phyloP scores from a whole-genome alignment of 495 filamentous ascomycete genomes.

The Darksidea phi region DNA sequence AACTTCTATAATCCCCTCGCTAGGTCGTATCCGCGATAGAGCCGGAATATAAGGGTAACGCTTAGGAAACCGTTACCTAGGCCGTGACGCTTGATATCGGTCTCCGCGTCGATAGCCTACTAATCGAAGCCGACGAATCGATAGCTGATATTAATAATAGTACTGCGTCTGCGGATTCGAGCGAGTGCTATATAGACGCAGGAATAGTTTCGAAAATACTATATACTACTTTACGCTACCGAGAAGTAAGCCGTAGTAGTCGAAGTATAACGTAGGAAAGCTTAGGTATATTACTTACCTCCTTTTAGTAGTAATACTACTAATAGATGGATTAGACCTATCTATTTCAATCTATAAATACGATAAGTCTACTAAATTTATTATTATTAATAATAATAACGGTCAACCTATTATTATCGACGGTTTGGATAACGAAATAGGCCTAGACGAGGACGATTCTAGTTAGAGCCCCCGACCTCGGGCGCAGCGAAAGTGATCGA shows the following conservation, averaged over 20 bases:
- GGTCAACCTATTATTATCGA: conserved; percentile 5
- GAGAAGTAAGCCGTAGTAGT: conserved; percentile 4
- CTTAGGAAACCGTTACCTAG: no score
- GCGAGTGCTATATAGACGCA: not conserved
- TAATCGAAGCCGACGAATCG: conserved; percentile 6
- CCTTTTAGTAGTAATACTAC: conserved; percentile 16
- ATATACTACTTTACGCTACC: conserved; percentile 9
- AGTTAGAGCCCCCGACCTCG: conserved; percentile 10
- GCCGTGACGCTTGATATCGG: not conserved
- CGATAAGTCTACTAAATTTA: conserved; percentile 9
- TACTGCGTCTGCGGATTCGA: conserved; percentile 4
- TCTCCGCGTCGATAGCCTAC: conserved; percentile 2
- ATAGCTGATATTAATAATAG: conserved; percentile 7
- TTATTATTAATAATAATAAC: conserved; percentile 10
- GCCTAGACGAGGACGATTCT: conserved; percentile 13
- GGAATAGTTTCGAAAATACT: conserved; percentile 1
- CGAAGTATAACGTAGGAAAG: conserved; percentile 1
- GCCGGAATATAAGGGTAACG: not conserved
- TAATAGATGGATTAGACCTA: conserved; percentile 17
- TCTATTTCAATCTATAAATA: conserved; percentile 15
- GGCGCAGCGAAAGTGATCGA: conserved; percentile 14
- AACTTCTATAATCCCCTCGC: conserved; percentile 4
- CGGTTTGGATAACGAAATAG: conserved; percentile 10
- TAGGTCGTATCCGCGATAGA: conserved; percentile 1
- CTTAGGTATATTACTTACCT: conserved; percentile 8